A percentile compares a stretch with the other conserved stretches of the same genome.
Evolutionary conservation across 345 rosid species (phyloP).

Genomic region (Eucalyptus pumila): DNA sequence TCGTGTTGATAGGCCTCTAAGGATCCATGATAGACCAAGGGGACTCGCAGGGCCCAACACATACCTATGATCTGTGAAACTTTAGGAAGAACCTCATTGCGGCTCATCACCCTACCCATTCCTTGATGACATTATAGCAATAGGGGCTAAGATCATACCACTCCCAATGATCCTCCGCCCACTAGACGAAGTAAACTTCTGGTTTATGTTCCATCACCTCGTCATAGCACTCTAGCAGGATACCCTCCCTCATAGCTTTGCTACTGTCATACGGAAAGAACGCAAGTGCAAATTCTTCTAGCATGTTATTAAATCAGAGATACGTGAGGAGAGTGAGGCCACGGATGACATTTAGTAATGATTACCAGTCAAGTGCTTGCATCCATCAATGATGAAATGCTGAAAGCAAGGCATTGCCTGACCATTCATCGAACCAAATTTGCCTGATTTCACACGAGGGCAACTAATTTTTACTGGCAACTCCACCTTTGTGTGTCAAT

Average conservation of each 20-base stretch:
- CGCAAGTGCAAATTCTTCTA: too few species aligned
- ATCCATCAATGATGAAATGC: too few species aligned
- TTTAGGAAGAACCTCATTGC: background rate
- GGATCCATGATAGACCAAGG: background rate
- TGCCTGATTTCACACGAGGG: too few species aligned
- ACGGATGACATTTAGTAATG: too few species aligned
- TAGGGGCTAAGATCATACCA: background rate
- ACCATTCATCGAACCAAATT: too few species aligned
- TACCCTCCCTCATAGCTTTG: background rate
- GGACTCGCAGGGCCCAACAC: background rate
- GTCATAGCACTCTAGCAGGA: background rate
- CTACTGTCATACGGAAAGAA: accelerated
- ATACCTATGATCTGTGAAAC: background rate
- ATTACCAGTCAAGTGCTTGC: too few species aligned
- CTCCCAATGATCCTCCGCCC: background rate
- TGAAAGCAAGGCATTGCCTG: too few species aligned
- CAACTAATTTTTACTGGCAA: too few species aligned
- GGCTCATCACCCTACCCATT: background rate
- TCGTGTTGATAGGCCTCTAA: accelerated
- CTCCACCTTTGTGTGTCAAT: too few species aligned
- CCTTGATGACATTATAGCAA: background rate
- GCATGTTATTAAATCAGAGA: too few species aligned
- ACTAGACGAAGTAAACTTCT: accelerated
- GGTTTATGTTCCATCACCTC: background rate
- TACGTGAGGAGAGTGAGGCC: too few species aligned